phyloP scores from a whole-genome alignment of 164 flowering plant species.

The Buxus sempervirens region DNA sequence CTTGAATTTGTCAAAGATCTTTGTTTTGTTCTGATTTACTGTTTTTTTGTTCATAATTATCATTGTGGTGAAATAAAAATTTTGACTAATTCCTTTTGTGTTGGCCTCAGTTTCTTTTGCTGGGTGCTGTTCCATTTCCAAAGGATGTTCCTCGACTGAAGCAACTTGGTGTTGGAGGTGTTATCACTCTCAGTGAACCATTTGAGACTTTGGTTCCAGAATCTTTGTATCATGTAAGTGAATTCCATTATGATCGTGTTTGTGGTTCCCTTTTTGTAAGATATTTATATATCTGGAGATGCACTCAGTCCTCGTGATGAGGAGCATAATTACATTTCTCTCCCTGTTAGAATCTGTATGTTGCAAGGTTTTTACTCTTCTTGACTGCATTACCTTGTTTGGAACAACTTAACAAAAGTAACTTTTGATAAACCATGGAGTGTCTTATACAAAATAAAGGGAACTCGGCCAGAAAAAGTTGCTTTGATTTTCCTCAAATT shows the following conservation, averaged over 20 bases:
- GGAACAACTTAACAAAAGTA: too few species aligned
- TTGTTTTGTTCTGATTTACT: not conserved
- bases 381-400: too few species aligned
- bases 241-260: not conserved
- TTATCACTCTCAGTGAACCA: slow-evolving; percentile 79
- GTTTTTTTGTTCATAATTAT: too few species aligned
- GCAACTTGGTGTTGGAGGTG: slow-evolving; percentile 77
- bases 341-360: too few species aligned
- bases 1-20: too few species aligned
- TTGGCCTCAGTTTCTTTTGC: slow-evolving; percentile 57
- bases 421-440: too few species aligned
- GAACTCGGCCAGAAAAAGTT: too few species aligned
- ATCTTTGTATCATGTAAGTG: slow-evolving; percentile 52
- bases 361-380: too few species aligned
- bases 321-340: too few species aligned
- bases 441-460: too few species aligned
- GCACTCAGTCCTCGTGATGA: not conserved
- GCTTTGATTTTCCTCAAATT: too few species aligned
- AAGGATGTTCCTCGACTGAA: slow-evolving; percentile 72
- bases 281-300: not conserved
- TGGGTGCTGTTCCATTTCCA: slow-evolving; percentile 96
- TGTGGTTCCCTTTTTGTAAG: not conserved
- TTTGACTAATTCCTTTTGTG: not conserved
- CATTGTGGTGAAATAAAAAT: too few species aligned
- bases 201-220: slow-evolving; percentile 76